phyloP scores from a whole-genome alignment of 2,329 filamentous ascomycete species.

The Nakataea oryzae region DNA sequence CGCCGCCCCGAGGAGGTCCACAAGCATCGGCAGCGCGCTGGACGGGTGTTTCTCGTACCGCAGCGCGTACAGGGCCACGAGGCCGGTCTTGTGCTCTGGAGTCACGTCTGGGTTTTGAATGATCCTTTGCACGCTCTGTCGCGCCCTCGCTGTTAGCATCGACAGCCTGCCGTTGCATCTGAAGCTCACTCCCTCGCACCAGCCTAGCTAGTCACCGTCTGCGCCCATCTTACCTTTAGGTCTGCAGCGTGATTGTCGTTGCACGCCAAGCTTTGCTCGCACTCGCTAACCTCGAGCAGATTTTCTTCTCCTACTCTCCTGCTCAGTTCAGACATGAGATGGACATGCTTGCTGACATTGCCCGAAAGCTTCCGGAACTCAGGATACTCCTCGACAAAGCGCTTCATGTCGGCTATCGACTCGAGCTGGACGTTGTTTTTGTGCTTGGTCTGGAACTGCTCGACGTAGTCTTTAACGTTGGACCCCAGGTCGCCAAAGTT shows the following conservation, averaged over 20 bases:
- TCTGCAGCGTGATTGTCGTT: conserved; percentile 91
- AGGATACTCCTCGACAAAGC: conserved; percentile 97
- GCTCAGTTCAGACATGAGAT: conserved; percentile 86
- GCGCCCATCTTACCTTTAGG: conserved; percentile 55
- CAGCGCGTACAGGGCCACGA: conserved; percentile 90
- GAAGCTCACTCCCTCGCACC: background rate
- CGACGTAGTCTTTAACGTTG: conserved; percentile 96
- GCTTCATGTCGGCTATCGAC: conserved; percentile 97
- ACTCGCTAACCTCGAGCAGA: conserved; percentile 89
- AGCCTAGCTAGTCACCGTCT: too few species aligned
- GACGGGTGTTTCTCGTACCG: conserved; percentile 82
- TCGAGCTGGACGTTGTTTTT: conserved; percentile 94
- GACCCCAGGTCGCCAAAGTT: conserved; percentile 94
- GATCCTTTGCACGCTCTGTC: conserved; percentile 69
- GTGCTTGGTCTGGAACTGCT: conserved; percentile 96
- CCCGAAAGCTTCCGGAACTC: conserved; percentile 95
- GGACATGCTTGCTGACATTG: conserved; percentile 98
- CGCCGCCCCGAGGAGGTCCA: conserved; percentile 76
- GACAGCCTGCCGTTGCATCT: too few species aligned
- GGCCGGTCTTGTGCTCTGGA: conserved; percentile 71
- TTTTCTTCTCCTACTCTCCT: conserved; percentile 76
- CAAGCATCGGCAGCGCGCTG: conserved; percentile 72
- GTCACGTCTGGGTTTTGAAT: conserved; percentile 73
- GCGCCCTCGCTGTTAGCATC: background rate
- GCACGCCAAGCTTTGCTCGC: conserved; percentile 93